phyloP scores from a whole-genome alignment of 805 yeast genomes.

The Zygoascus tannicola region DNA sequence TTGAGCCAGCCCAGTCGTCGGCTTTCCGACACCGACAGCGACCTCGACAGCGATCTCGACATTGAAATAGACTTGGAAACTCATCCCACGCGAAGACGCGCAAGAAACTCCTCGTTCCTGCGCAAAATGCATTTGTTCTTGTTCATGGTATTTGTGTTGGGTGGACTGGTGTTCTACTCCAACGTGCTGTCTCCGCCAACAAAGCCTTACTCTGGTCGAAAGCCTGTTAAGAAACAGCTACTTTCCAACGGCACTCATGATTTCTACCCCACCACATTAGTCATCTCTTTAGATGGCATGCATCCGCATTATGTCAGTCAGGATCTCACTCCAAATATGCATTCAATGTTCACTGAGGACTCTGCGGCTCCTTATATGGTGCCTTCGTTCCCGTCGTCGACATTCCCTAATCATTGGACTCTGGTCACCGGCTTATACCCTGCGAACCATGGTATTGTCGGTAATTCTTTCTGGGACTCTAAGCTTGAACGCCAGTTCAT shows the following conservation, averaged over 20 bases:
- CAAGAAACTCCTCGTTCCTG: conserved; percentile 2
- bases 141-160: conserved; percentile 8
- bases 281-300: conserved; percentile 80
- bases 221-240: conserved; percentile 6
- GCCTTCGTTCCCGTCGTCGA: conserved; percentile 82
- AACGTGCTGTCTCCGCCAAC: conserved; percentile 3
- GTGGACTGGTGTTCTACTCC: conserved; percentile 11
- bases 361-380: conserved; percentile 73
- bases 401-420: conserved; percentile 91
- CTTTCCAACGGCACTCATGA: conserved; percentile 52
- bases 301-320: conserved; percentile 78
- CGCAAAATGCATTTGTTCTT: conserved; percentile 10
- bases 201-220: background rate
- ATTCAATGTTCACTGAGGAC: conserved; percentile 42
- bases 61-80: conserved; percentile 19
- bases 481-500: conserved; percentile 44
- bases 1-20: background rate
- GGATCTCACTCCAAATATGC: conserved; percentile 60
- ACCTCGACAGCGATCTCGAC: conserved; percentile 10
- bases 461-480: conserved; percentile 71
- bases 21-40: conserved; percentile 5
- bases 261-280: conserved; percentile 69
- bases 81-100: conserved; percentile 13
- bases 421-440: conserved; percentile 81
- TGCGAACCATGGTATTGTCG: conserved; percentile 76